Base-by-base conservation (phyloP, 148 eudicot species). In the Hydrangea macrophylla region DNA sequence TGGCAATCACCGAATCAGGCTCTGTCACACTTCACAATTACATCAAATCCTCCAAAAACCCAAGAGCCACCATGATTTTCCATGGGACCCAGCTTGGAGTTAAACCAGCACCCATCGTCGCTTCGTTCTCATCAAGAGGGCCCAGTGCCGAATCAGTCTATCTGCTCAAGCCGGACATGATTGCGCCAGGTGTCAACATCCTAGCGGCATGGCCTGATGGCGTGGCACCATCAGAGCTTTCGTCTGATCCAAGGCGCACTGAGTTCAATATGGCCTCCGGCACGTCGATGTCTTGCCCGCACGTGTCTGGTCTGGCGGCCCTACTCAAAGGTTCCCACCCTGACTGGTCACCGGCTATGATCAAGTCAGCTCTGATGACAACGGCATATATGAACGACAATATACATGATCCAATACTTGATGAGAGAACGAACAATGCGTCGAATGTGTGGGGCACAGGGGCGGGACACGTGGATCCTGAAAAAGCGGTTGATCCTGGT, bases 241-340 rank as follows among this genome's bases (percentile, higher is more conserved):
- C 68, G 1, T 51, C 64, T 0, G 78, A 73, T 24, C 22, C 62
- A 8, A 44, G 73, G 7, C 65, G 73, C 0, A 69, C 76, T 0
- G 76, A 78, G 7, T 83, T 83, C 36, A 78, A 80, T 22, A 70
- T 83, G 30, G 54, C 62, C 22, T 70, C 75, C 0, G 84, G 84
- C 22, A 79, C 86, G 3, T 82, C 83, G 0, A 79, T 79, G 83
- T 79, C 86, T 0, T 82, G 86, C 62, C 83, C 86, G 1, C 86
- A 82, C 54, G 74, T 74, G 13, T 73, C 76, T 0, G 86, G 83
- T 4, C 45, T 82, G 0, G 79, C 69, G 5, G 83, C 83, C 7
- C 42, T 82, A 30, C 75, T 82, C 8, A 82, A 79, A 65, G 78
- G 83, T 31, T 71, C 81, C n/a, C 83, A 79, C 53, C 81, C 86